Evolutionary conservation across 2,329 filamentous ascomycete species (phyloP), one percentile per base, ranked within the genome.

Genomic region (Colletotrichum horii): DNA sequence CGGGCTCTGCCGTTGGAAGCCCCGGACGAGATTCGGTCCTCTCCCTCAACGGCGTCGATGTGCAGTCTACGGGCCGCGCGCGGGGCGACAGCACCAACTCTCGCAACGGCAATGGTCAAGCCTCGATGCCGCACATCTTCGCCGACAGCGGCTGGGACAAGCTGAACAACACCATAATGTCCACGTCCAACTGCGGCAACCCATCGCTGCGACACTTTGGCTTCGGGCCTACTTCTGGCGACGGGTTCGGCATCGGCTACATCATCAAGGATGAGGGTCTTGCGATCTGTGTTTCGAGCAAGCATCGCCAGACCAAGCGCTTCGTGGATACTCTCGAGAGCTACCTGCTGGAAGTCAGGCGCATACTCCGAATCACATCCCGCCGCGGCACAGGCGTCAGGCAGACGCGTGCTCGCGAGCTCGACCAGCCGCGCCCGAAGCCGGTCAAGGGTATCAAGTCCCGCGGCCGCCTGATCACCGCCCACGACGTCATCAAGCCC

Each of bases 181-280:
- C 95, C 8, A 98, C 97, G 0, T 98, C 96, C n/a, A 99, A 99
- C 88, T 99, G 97, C 84, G 97, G 97, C 75, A 99, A 98, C 84
- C 97, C 97, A 0, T 95, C 94, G 0, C 92, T 99, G 22, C 93
- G 97, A 3, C 96, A 98, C 80, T 99, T 99, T 80, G 97, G 97
- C 5, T 99, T 99, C 82, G 97, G 97, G 0, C 97, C 97, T 2
- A 98, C 96, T 0, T 96, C 95, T 1, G 96, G 93, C 3, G 96
- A 98, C 78, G 97, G 97, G 0, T 98, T 98, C 82, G 97, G 97
- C 34, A 98, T 99, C 71, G 97, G 97, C 4, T 99, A 99, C 87
- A 98, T 99, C 81, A 98, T 99, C 90, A 99, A 99, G 85, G 95
- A 97, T 79, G 95, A 97, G 68, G 91, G 92, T 65, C 94, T 98